phyloP scores from a whole-genome alignment of 2,329 filamentous ascomycete species.

The Penicillium expansum region DNA sequence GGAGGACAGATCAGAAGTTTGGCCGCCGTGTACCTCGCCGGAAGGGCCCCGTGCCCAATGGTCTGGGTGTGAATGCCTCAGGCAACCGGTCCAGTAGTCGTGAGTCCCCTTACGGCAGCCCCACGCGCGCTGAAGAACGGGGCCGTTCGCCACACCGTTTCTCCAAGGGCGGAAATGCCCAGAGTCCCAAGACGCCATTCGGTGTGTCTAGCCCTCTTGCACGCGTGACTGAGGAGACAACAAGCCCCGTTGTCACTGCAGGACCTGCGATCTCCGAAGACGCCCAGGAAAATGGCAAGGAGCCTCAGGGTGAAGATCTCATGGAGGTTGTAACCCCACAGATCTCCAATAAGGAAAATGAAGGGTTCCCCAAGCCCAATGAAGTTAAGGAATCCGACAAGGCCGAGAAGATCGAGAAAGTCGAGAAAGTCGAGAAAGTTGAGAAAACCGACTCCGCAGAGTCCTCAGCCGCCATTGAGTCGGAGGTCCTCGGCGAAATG shows the following conservation, averaged over 20 bases:
- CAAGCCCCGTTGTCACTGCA: conserved; percentile 36
- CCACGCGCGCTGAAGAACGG: conserved; percentile 46
- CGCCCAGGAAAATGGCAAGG: conserved; percentile 29
- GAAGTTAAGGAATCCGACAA: conserved; percentile 33
- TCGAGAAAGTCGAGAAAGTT: conserved; percentile 10
- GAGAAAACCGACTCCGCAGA: conserved; percentile 22
- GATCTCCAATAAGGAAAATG: conserved; percentile 36
- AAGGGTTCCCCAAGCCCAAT: conserved; percentile 23
- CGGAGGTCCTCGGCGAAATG: conserved; percentile 46
- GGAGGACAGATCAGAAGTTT: conserved; percentile 94
- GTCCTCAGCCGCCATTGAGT: conserved; percentile 34
- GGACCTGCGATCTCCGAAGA: conserved; percentile 37
- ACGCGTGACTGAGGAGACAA: conserved; percentile 47
- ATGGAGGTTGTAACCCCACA: conserved; percentile 42
- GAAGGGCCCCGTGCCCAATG: conserved; percentile 42
- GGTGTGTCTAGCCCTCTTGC: conserved; percentile 47
- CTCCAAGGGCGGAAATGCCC: conserved; percentile 41
- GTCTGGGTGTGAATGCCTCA: conserved; percentile 54
- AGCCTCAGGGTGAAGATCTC: conserved; percentile 37
- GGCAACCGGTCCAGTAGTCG: conserved; percentile 44
- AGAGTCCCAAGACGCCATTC: conserved; percentile 45
- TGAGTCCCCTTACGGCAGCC: conserved; percentile 55
- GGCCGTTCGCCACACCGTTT: conserved; percentile 51
- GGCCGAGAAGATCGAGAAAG: conserved; percentile 26
- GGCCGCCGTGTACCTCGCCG: conserved; percentile 59